These are phyloP conservation scores for Theileria annulata DNA, from an alignment of 169 alveolate genomes.

Conservation along the genomic window DNA sequence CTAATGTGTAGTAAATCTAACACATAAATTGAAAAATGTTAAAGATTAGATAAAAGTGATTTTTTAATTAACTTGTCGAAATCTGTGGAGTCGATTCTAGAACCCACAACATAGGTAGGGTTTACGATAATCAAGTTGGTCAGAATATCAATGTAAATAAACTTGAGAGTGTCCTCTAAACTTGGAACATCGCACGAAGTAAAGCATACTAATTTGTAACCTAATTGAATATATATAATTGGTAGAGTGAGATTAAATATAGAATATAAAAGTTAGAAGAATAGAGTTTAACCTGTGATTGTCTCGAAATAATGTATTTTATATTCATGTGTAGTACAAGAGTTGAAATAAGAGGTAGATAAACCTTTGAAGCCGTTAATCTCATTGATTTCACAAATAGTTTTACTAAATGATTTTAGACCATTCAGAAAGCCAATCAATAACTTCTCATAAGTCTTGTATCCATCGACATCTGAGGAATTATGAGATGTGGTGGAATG, in stretches of 20 bases:
- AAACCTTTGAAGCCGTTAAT: conserved; percentile 38
- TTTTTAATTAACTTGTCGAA: conserved; percentile 42
- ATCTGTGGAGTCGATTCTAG: conserved; percentile 29
- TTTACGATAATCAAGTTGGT: conserved; percentile 41
- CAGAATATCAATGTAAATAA: conserved; percentile 55
- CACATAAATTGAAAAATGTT: not conserved
- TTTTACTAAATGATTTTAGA: conserved; percentile 53
- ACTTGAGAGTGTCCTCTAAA: conserved; percentile 42
- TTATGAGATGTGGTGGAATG: conserved; percentile 17
- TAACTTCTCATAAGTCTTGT: conserved; percentile 54
- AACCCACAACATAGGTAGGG: conserved; percentile 48
- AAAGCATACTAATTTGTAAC: conserved; percentile 63
- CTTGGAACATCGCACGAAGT: conserved; percentile 57
- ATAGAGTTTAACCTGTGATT: conserved; percentile 30
- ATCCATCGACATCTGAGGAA: not conserved
- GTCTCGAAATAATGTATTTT: conserved; percentile 62
- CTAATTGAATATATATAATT: conserved; percentile 5
- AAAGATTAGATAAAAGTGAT: conserved; percentile 22
- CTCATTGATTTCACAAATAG: conserved; percentile 55
- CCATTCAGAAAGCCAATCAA: conserved; percentile 56
- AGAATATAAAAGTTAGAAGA: not conserved
- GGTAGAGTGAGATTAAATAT: not conserved
- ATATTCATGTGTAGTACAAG: conserved; percentile 53
- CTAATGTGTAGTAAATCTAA: conserved; percentile 9
- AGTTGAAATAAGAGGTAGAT: conserved; percentile 55